Evolutionary conservation across 176 grass and related monocot genomes (phyloP), one percentile per base, ranked within the genome.

Genomic region (Alloteropsis semialata): DNA sequence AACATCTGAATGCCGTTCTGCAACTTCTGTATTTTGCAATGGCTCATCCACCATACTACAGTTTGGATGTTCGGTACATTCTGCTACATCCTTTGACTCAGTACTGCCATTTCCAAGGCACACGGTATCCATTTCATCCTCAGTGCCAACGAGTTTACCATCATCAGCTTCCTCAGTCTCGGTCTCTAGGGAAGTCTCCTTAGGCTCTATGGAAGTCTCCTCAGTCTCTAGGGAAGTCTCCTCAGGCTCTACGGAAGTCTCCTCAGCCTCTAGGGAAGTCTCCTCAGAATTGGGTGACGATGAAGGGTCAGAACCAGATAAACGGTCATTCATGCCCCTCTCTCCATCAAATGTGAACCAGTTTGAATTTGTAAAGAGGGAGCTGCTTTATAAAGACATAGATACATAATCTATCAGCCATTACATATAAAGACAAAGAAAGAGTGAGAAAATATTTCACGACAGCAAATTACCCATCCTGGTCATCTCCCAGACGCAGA

Each of bases 311-410:
- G 90, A 91, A 30, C 69, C 90, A 72, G 71, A 72, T 76, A 84
- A 85, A 88, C 76, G 84, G 57, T 90, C 89, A 79, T 79, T 92
- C 42, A 60, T 88, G 30, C 85, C 91, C 73, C 89, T 91, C 80
- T 99, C 96, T 46, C 90, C 91, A 89, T 99, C 96, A 85, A 96
- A 99, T 29, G 96, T 90, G 89, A 99, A 99, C 91, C 93, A 99
- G 48, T 99, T 93, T 60, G 96, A 99, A 86, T 99, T 96, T 88
- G 93, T 96, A 84, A 99, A 93, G 44, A 96, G 87, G 86, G 96
- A 94, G 58, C 93, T 93, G 82, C 72, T 85, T 83, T 78, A 55
- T 75, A 22, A 81, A 80, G n/a, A 86, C 44, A 85, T 24, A 21
- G 65, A 74, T 25, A 69, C 48, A 78, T 58, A 84, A 50, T 75